Evolutionary conservation across 352 stramenopile genomes (phyloP), one percentile per base, ranked within the genome.

Genomic region (Globisporangium radiosum): DNA sequence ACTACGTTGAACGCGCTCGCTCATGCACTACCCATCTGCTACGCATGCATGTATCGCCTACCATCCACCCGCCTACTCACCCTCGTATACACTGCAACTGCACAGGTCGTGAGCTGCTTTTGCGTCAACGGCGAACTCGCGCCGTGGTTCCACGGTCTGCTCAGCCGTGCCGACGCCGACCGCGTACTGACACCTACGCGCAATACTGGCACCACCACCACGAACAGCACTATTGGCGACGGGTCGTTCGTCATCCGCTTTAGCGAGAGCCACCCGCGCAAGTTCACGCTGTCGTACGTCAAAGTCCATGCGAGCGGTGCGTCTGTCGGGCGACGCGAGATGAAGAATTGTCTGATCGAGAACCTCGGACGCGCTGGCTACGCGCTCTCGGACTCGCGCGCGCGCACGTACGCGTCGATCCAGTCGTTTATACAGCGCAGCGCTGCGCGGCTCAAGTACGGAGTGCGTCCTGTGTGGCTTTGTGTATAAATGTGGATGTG

Each of bases 221-320:
- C 25, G 4, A 6, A 9, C 17, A 52, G n/a, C 19, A 36, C 48
- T 11, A 17, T 25, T 9, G 69, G 72, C 13, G 83, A 92, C 54
- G 83, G 81, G 14, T 68, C 83, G 37, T 93, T 93, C 64, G 68
- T 90, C 45, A 66, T 93, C 47, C 69, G 84, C 47, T 93, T 91
- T 65, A 90, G 79, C 44, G 83, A 93, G 63, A 87, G 79, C 9
- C 83, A 90, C 10, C 83, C 83, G 42, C 75, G 74, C 11, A 85
- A 87, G 48, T 90, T 93, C 62, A 88, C 75, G 38, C 68, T 93
- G 19, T 82, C 81, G 54, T 93, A 93, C 64, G 54, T 91, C 5
- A 93, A 91, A 62, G 63, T 91, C 43, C 77, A 90, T 60, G 47
- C 69, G 6, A 13, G 43, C 1, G 36, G 60, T 0, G 57, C 70